phyloP scores from a whole-genome alignment of 352 stramenopile genomes.

The Pythium myriotylum region DNA sequence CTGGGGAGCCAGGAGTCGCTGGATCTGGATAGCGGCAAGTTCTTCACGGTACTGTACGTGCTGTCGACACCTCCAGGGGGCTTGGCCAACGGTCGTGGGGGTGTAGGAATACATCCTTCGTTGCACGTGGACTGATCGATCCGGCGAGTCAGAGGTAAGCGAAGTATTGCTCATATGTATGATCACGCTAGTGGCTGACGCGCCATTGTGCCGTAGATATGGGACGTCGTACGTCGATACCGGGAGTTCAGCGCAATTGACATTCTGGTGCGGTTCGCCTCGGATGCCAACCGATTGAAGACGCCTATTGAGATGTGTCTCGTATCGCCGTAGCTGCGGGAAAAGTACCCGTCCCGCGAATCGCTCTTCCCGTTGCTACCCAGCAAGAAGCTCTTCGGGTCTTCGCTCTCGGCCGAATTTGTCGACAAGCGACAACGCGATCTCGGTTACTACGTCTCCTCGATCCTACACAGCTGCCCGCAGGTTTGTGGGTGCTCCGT shows the following conservation, averaged over 20 bases:
- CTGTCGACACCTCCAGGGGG: too few species aligned
- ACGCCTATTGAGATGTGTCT: background rate
- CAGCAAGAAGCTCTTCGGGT: constrained; percentile 89
- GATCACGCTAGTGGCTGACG: too few species aligned
- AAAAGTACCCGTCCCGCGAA: constrained; percentile 82
- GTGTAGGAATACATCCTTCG: constrained; percentile 82
- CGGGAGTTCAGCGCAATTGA: constrained; percentile 87
- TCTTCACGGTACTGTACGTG: constrained; percentile 58
- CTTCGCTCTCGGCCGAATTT: constrained; percentile 82
- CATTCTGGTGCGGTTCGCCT: constrained; percentile 58
- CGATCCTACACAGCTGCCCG: constrained; percentile 79
- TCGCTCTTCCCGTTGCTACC: constrained; percentile 74
- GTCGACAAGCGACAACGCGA: constrained; percentile 88
- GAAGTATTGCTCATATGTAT: background rate
- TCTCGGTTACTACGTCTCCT: constrained; percentile 86
- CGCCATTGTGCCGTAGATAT: constrained; percentile 46
- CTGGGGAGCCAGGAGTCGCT: constrained; percentile 81
- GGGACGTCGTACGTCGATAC: constrained; percentile 82
- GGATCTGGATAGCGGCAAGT: constrained; percentile 84
- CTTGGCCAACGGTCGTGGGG: too few species aligned
- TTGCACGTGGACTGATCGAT: constrained; percentile 59
- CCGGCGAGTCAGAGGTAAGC: constrained; percentile 23
- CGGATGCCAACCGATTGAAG: too few species aligned
- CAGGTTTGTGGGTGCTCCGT: constrained; percentile 38
- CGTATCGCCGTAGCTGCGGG: constrained; percentile 50